Conservation (phyloP, 495 filamentous ascomycete species). For the Neurospora africana region DNA sequence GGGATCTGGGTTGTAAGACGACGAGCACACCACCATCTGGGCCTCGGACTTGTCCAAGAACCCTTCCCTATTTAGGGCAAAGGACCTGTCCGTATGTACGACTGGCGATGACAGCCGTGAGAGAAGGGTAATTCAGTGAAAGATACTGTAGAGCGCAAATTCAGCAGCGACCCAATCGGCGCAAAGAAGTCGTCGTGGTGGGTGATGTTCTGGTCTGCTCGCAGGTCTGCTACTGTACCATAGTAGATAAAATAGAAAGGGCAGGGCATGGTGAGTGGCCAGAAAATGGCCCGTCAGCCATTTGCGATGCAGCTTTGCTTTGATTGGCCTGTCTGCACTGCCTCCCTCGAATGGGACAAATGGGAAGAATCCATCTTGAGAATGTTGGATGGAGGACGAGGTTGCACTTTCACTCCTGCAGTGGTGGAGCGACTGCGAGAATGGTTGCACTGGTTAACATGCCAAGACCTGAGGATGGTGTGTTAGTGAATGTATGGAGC, state of each 20-base stretch:
- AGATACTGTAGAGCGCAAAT: background rate
- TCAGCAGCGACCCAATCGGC: background rate
- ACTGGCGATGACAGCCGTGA: background rate
- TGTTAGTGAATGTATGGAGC: background rate
- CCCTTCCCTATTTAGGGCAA: background rate
- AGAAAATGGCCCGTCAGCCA: background rate
- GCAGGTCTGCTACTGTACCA: background rate
- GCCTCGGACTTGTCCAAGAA: background rate
- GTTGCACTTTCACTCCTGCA: background rate
- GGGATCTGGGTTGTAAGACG: background rate
- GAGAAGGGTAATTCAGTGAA: background rate
- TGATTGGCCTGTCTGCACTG: background rate
- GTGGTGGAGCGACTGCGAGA: background rate
- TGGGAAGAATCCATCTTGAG: background rate
- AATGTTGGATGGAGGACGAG: background rate
- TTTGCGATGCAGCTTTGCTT: background rate
- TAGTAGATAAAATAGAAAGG: background rate
- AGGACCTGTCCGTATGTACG: background rate
- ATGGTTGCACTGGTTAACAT: background rate
- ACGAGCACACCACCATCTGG: background rate
- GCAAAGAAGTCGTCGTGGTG: background rate
- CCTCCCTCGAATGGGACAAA: background rate
- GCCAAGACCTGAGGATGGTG: background rate
- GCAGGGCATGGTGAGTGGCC: background rate
- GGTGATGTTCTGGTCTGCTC: background rate